These are phyloP conservation scores for Anacardium occidentale DNA, from an alignment of 345 rosid species.

Conservation along the genomic window DNA sequence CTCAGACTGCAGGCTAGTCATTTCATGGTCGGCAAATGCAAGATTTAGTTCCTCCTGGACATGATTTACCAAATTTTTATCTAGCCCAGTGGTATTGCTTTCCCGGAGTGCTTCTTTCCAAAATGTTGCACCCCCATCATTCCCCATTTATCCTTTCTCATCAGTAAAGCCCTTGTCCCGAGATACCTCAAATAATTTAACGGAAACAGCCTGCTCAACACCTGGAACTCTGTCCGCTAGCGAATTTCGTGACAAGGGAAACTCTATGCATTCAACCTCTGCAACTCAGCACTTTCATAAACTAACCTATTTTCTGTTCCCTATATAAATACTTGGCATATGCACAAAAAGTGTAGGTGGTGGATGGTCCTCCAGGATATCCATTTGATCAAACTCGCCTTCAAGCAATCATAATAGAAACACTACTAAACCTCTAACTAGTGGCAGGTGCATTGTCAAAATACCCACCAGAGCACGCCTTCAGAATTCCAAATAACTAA, in stretches of 20 bases:
- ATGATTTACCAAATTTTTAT: slow-evolving; percentile 53
- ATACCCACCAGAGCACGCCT: slow-evolving; percentile 87
- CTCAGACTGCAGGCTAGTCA: slow-evolving; percentile 85
- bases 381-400: slow-evolving; percentile 65
- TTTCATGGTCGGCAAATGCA: slow-evolving; percentile 88
- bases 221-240: slow-evolving; percentile 69
- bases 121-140: slow-evolving; percentile 62
- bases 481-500: slow-evolving; percentile 21
- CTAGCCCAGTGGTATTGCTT: slow-evolving; percentile 33
- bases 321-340: slow-evolving; percentile 79
- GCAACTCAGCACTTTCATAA: slow-evolving; percentile 58
- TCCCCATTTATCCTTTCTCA: slow-evolving; percentile 66
- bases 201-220: slow-evolving; percentile 45
- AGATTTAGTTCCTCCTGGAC: slow-evolving; percentile 88
- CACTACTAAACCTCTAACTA: slow-evolving; percentile 56
- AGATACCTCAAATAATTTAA: slow-evolving; percentile 53
- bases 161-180: slow-evolving; percentile 59
- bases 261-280: slow-evolving; percentile 69
- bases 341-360: slow-evolving; percentile 90
- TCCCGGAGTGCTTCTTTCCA: slow-evolving; percentile 62
- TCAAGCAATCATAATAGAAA: slow-evolving; percentile 84
- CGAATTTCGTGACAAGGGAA: slow-evolving; percentile 46
- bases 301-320: slow-evolving; percentile 58
- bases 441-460: slow-evolving; percentile 73
- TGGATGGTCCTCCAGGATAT: slow-evolving; percentile 43